Conservation (phyloP, 495 filamentous ascomycete genomes). For the Achaetomiella virescens region DNA sequence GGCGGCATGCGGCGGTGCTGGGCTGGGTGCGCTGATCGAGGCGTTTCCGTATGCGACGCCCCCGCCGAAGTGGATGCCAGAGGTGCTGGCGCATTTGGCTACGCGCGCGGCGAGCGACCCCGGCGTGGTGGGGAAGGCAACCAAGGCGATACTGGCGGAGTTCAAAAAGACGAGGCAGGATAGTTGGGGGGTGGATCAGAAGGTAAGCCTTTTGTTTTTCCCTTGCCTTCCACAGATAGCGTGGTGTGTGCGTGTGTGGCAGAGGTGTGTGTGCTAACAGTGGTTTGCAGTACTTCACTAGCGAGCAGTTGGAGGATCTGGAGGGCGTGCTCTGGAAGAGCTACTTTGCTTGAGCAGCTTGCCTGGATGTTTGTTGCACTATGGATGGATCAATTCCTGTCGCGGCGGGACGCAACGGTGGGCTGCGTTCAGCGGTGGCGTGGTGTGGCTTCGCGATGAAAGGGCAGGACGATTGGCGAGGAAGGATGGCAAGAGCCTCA, state of each 20-base stretch:
- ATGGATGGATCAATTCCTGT: too few relatives aligned
- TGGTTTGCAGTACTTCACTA: constrained; percentile 68
- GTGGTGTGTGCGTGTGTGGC: not conserved
- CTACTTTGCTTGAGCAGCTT: constrained; percentile 86
- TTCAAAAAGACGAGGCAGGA: constrained; percentile 99
- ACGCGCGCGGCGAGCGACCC: constrained; percentile 79
- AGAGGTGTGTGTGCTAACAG: not conserved
- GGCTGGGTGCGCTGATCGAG: constrained; percentile 83
- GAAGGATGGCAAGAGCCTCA: not conserved
- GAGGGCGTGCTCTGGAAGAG: constrained; percentile 99
- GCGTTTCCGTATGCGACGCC: constrained; percentile 97
- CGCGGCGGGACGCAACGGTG: too few relatives aligned
- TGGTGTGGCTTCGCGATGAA: too few relatives aligned
- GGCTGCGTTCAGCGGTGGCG: too few relatives aligned
- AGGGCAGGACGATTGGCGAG: too few relatives aligned
- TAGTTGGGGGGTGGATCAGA: constrained; percentile 96
- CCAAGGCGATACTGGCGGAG: constrained; percentile 91
- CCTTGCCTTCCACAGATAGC: not conserved
- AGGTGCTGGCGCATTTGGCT: constrained; percentile 81
- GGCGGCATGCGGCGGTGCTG: constrained; percentile 84
- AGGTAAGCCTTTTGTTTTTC: constrained; percentile 52
- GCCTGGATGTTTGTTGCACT: too few relatives aligned
- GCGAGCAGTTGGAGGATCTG: constrained; percentile 88
- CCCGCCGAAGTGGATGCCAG: constrained; percentile 89
- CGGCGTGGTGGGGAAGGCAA: constrained; percentile 91